Evolutionary conservation across 768 basidiomycete species (phyloP).

Genomic region (Fomitopsis pulvina): DNA sequence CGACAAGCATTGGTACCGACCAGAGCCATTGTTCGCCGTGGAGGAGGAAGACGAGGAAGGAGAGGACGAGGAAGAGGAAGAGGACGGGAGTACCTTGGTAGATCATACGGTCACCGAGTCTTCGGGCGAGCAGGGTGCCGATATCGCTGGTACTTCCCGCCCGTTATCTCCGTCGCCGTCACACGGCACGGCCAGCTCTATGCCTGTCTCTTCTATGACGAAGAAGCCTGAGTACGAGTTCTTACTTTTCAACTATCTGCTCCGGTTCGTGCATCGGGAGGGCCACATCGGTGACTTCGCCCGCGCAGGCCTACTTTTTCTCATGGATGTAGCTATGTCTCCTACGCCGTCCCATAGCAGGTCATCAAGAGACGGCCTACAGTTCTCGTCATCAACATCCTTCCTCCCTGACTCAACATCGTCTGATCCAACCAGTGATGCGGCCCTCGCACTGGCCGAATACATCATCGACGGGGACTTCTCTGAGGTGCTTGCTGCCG

Average conservation of each 20-base stretch:
- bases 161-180: conserved; percentile 57
- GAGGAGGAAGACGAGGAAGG: conserved; percentile 70
- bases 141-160: conserved; percentile 12
- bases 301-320: conserved; percentile 84
- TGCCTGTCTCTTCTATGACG: conserved; percentile 29
- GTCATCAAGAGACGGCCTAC: conserved; percentile 26
- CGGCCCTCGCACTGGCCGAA: conserved; percentile 82
- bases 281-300: conserved; percentile 92
- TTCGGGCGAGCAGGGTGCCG: conserved; percentile 4
- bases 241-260: conserved; percentile 89
- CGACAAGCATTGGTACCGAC: conserved; percentile 83
- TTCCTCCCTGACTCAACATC: conserved; percentile 17
- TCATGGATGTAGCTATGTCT: conserved; percentile 96
- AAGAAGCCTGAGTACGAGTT: conserved; percentile 92
- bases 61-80: conserved; percentile 43
- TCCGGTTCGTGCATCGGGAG: conserved; percentile 92
- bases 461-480: conserved; percentile 97
- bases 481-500: conserved; percentile 93
- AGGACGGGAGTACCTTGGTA: conserved; percentile 15
- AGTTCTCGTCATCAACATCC: conserved; percentile 22
- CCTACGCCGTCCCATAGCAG: conserved; percentile 47
- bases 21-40: conserved; percentile 67
- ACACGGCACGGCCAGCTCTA: conserved; percentile 49
- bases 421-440: conserved; percentile 61
- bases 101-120: conserved; percentile 11